Percentiles rank a stretch among this genome's conserved stretches.
These are phyloP conservation scores for Wickerhamiella infanticola DNA, from an alignment of 1,139 yeast genomes.

Conservation along the genomic window DNA sequence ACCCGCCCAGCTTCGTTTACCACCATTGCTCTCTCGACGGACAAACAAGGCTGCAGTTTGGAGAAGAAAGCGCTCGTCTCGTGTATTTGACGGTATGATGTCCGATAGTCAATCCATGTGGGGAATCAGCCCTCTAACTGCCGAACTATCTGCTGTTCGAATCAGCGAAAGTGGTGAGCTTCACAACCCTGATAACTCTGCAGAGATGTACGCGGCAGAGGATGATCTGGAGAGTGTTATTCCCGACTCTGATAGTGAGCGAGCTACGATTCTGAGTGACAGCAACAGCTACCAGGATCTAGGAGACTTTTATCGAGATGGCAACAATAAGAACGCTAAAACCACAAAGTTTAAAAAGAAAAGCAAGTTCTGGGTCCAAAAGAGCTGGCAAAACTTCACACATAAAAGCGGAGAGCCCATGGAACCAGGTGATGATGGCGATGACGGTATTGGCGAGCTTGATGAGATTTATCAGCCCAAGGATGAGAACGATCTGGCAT, in stretches of 20 bases:
- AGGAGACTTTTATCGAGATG: background rate
- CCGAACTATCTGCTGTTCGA: slow-evolving; percentile 3
- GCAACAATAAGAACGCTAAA: background rate
- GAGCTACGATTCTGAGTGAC: slow-evolving; percentile 17
- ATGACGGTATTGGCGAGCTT: slow-evolving; percentile 8
- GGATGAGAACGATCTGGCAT: slow-evolving; percentile 19
- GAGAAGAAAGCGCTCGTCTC: background rate
- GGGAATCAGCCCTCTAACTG: slow-evolving; percentile 12
- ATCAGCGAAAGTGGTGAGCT: background rate
- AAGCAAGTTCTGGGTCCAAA: slow-evolving; percentile 3
- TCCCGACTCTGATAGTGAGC: slow-evolving; percentile 16
- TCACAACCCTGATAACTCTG: background rate
- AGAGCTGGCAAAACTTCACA: slow-evolving; percentile 3
- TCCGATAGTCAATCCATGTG: slow-evolving; percentile 8
- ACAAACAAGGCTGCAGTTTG: slow-evolving; percentile 4
- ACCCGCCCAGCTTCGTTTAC: slow-evolving; percentile 17
- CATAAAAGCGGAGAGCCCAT: slow-evolving; percentile 5
- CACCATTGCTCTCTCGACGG: slow-evolving; percentile 12
- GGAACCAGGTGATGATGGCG: slow-evolving; percentile 14
- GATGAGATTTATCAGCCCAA: slow-evolving; percentile 12
- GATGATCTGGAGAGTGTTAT: background rate
- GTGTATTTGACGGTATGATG: background rate
- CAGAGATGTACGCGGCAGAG: background rate
- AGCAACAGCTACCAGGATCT: slow-evolving; percentile 10
- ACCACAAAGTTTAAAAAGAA: background rate